Conservation (phyloP, 352 stramenopile genomes). For the Globisporangium polare region DNA sequence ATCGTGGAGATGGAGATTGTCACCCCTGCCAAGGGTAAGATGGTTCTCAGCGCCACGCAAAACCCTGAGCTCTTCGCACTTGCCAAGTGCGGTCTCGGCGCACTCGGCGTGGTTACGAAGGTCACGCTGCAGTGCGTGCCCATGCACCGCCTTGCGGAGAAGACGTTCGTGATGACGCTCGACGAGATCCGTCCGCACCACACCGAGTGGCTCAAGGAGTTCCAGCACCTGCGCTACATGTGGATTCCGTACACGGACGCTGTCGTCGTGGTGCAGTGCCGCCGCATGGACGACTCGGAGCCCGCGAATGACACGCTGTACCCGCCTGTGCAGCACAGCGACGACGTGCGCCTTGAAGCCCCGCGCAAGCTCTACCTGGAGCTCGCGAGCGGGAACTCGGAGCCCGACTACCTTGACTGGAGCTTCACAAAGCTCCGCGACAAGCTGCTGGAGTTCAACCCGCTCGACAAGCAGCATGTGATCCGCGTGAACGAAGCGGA, state of each 20-base stretch:
- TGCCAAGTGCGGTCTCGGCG: constrained; percentile 93
- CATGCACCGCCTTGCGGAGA: constrained; percentile 91
- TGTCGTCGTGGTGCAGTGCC: constrained; percentile 93
- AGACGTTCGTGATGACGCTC: constrained; percentile 90
- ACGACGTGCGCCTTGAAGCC: constrained; percentile 67
- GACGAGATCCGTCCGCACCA: constrained; percentile 85
- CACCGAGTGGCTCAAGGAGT: constrained; percentile 62
- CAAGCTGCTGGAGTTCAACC: constrained; percentile 77
- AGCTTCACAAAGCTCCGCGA: constrained; percentile 84
- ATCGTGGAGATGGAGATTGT: constrained; percentile 95
- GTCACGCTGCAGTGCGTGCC: constrained; percentile 95
- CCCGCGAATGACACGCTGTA: constrained; percentile 34
- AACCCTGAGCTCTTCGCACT: constrained; percentile 89
- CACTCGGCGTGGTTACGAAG: constrained; percentile 95
- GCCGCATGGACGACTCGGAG: constrained; percentile 49
- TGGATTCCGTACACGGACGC: constrained; percentile 98
- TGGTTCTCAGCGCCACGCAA: constrained; percentile 81
- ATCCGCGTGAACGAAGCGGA: constrained; percentile 94
- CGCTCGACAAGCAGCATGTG: constrained; percentile 91
- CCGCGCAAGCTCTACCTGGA: constrained; percentile 81
- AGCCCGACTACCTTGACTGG: constrained; percentile 70
- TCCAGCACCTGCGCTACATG: constrained; percentile 95
- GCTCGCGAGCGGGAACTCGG: constrained; percentile 47
- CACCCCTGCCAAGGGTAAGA: constrained; percentile 89
- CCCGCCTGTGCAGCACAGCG: constrained; percentile 36